Evolutionary conservation across 345 rosid genomes (phyloP), one percentile per base, ranked within the genome.

Genomic region (Anacardium occidentale): DNA sequence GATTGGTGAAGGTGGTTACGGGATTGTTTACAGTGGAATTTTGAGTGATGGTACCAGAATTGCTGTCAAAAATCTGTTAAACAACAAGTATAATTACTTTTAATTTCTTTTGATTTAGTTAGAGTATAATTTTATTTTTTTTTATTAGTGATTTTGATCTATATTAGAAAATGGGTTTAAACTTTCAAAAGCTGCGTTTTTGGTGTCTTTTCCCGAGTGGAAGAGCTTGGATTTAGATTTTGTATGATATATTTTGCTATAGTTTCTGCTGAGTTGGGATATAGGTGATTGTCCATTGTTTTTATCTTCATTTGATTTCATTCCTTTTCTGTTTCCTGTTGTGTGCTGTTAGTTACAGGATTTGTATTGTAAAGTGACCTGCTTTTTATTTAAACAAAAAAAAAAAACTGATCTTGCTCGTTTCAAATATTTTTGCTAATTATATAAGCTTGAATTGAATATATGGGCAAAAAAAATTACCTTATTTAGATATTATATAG

Each of bases 1-100:
- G 73, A 88, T 94, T 13, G 98, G 97, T 15, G 98, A 94, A 90
- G 98, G 98, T 54, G 97, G 98, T 7, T 94, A 92, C 26, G 98
- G 98, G 64, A 94, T 94, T 81, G 98, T 94, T 10, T 94, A 92
- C 63, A 61, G 87, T 50, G 98, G 98, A 24, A 56, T 90, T 76
- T 81, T 94, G 63, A 77, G 75, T 32, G 97, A 94, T 75, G 97
- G 95, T 7, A 90, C 97, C 62, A 86, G 60, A 77, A 83, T 94
- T 74, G 98, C 97, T 67, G 95, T 94, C 70, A 94, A 92, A 80
- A 94, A 94, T 71, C 84, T 94, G 76, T 83, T 94, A 62, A 94
- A 94, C 67, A 92, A 94, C 88, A 89, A 94, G 98, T 93, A 62
- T 18, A 68, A 2, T 20, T 91, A 58, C 21, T 71, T 5, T 10